A percentile compares a stretch with the other conserved stretches of the same genome.
These are phyloP conservation scores for Fusarium dimerum DNA, from an alignment of 2,329 filamentous ascomycete species.

Conservation along the genomic window DNA sequence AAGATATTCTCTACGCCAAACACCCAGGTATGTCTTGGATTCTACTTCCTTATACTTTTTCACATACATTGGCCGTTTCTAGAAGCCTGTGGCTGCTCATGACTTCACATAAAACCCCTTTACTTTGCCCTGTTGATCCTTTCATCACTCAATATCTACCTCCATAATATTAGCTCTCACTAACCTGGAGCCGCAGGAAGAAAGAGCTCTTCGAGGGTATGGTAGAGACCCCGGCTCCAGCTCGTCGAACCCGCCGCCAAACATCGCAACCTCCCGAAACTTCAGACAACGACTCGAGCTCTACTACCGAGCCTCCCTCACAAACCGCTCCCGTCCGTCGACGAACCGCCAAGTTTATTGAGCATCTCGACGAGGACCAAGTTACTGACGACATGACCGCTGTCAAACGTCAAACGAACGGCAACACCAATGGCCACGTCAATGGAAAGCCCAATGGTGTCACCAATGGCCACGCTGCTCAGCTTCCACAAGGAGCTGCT, in stretches of 20 bases:
- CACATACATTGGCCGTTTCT: neutral
- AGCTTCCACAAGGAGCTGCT: conserved; percentile 13
- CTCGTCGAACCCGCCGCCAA: conserved; percentile 51
- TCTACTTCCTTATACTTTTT: neutral
- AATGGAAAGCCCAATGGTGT: conserved; percentile 24
- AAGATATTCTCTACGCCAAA: conserved; percentile 41
- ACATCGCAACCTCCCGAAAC: conserved; percentile 46
- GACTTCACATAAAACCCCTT: neutral
- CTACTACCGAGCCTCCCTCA: conserved; percentile 43
- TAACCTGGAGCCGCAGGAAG: conserved; percentile 44
- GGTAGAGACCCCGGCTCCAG: conserved; percentile 53
- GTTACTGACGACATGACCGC: conserved; percentile 28
- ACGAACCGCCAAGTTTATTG: conserved; percentile 51
- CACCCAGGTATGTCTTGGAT: conserved; percentile 36
- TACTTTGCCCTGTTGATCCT: neutral
- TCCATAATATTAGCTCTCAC: neutral
- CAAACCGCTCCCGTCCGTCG: conserved; percentile 42
- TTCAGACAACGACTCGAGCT: conserved; percentile 50
- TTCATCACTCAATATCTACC: neutral
- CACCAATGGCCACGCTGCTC: conserved; percentile 27
- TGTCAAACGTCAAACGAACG: conserved; percentile 34
- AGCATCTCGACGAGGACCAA: conserved; percentile 49
- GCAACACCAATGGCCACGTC: conserved; percentile 29
- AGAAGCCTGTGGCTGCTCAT: neutral
- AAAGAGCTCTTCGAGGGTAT: conserved; percentile 63